phyloP scores from a whole-genome alignment of 441 rosid genomes.

The Syzygium malaccense region DNA sequence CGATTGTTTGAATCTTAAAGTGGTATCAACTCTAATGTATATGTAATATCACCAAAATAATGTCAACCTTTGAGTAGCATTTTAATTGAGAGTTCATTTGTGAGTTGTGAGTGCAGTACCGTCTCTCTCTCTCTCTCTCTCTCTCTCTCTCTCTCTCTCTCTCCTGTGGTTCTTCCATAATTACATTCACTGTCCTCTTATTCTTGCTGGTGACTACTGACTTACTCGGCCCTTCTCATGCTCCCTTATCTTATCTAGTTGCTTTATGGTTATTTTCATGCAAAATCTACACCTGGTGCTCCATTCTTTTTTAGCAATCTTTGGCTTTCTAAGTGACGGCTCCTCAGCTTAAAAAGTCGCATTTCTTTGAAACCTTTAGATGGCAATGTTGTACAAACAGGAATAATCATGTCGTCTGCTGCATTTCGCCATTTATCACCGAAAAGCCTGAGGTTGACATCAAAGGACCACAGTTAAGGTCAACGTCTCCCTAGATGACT shows the following conservation, averaged over 20 bases:
- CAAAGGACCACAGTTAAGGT: not conserved
- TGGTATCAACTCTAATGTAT: slow-evolving; percentile 21
- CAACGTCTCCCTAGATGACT: not conserved
- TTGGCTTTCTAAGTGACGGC: not conserved
- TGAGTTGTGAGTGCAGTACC: not conserved
- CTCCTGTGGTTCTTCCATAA: not conserved
- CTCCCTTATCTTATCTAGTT: not conserved
- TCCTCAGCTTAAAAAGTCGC: not conserved
- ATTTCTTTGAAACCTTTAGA: not conserved
- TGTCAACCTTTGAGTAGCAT: not conserved
- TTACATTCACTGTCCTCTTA: not conserved
- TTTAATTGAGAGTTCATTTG: not conserved
- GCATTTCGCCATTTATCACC: not conserved
- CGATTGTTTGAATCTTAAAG: slow-evolving; percentile 14
- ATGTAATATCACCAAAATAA: slow-evolving; percentile 11
- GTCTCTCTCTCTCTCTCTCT: not conserved
- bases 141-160: not conserved
- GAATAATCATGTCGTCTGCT: not conserved
- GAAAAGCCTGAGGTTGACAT: not conserved
- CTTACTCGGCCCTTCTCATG: not conserved
- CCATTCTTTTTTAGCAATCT: not conserved
- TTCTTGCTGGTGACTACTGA: not conserved
- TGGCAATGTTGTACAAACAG: not conserved
- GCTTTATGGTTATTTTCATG: not conserved
- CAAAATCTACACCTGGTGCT: not conserved